A percentile compares a stretch with the other conserved stretches of the same genome.
Evolutionary conservation across 495 filamentous ascomycete species (phyloP).

Genomic region (Amphirosellinia nigrospora): DNA sequence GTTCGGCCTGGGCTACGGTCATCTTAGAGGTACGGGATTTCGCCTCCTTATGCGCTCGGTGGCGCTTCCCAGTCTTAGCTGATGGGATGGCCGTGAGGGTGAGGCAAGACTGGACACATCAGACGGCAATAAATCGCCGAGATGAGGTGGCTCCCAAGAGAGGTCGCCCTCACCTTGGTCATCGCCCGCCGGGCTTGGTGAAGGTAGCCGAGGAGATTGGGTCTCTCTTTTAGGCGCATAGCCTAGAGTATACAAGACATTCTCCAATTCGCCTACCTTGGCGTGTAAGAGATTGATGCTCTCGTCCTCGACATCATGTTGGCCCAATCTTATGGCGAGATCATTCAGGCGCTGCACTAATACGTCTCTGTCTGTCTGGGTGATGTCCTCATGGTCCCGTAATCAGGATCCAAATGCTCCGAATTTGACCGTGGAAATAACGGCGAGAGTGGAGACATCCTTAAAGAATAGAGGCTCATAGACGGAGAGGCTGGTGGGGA

Average conservation of each 20-base stretch:
- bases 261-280: slow-evolving; percentile 56
- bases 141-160: slow-evolving; percentile 31
- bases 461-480: slow-evolving; percentile 42
- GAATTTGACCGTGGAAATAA: slow-evolving; percentile 27
- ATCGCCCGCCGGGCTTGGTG: not conserved
- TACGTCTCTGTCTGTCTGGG: slow-evolving; percentile 54
- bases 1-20: slow-evolving; percentile 36
- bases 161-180: slow-evolving; percentile 20
- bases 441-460: slow-evolving; percentile 43
- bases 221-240: not conserved
- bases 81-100: slow-evolving; percentile 27
- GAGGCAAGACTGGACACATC: slow-evolving; percentile 25
- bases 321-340: slow-evolving; percentile 46
- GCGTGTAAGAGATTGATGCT: slow-evolving; percentile 44
- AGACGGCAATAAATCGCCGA: not conserved
- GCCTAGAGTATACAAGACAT: slow-evolving; percentile 22
- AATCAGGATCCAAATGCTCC: slow-evolving; percentile 18
- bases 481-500: slow-evolving; percentile 37
- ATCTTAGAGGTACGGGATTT: slow-evolving; percentile 20
- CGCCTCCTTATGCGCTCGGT: not conserved
- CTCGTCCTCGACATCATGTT: slow-evolving; percentile 34
- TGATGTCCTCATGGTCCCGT: slow-evolving; percentile 30
- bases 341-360: slow-evolving; percentile 57
- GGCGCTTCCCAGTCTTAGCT: slow-evolving; percentile 20
- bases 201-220: not conserved